Evolutionary conservation across 2,329 filamentous ascomycete genomes (phyloP).

Genomic region (Colletotrichum sp.): DNA sequence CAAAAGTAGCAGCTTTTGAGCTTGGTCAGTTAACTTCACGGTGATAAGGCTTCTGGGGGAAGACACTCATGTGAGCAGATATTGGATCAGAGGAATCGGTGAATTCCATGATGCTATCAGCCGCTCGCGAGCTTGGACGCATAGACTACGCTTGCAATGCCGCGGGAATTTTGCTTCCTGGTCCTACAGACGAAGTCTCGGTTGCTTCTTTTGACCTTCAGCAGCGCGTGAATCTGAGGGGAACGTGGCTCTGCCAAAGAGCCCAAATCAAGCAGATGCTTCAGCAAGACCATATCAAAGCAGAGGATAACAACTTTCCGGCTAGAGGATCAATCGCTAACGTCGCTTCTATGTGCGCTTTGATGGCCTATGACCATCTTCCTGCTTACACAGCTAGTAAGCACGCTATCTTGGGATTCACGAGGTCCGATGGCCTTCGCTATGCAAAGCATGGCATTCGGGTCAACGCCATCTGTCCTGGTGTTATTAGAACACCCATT

Average conservation of each 20-base stretch:
- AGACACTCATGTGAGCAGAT: neutral
- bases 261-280: neutral
- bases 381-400: neutral
- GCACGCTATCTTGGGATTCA: neutral
- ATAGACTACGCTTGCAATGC: neutral
- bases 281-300: neutral
- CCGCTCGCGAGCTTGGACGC: fast-evolving
- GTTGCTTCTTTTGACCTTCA: neutral
- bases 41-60: neutral
- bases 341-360: neutral
- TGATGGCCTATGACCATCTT: neutral
- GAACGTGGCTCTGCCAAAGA: neutral
- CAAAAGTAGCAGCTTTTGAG: neutral
- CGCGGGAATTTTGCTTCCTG: neutral
- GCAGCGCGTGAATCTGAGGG: neutral
- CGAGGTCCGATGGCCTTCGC: neutral
- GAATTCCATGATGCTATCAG: neutral
- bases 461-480: neutral
- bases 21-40: neutral
- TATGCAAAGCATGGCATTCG: neutral
- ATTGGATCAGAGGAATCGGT: neutral
- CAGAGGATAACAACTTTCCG: neutral
- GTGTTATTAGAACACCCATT: neutral
- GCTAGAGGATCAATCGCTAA: neutral
- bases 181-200: neutral